Conservation (phyloP, 2,329 filamentous ascomycete species). For the Gyromitra esculenta region DNA sequence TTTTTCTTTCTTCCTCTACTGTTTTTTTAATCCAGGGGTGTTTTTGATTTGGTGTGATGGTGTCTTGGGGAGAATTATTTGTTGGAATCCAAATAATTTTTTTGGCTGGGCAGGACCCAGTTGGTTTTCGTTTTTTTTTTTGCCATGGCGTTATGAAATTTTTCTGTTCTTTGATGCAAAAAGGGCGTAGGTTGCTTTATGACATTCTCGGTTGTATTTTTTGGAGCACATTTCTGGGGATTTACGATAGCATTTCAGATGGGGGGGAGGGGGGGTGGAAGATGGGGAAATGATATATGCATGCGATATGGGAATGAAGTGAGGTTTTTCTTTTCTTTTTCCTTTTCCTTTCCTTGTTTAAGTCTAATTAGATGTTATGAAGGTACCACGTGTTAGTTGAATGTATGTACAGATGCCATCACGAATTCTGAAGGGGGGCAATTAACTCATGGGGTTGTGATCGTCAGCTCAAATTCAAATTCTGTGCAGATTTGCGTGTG, state of each 20-base stretch:
- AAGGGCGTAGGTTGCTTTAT: constrained; percentile 39
- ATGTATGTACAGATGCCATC: constrained; percentile 21
- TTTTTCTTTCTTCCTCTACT: not conserved
- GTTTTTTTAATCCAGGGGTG: constrained; percentile 22
- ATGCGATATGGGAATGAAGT: constrained; percentile 14
- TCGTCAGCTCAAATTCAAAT: not conserved
- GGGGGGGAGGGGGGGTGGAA: not conserved
- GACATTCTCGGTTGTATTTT: constrained; percentile 10
- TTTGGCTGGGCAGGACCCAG: constrained; percentile 32
- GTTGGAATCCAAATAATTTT: constrained; percentile 19
- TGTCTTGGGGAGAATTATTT: constrained; percentile 34
- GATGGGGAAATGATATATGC: constrained; percentile 32
- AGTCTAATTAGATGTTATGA: constrained; percentile 24
- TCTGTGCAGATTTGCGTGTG: not conserved
- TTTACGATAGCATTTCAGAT: constrained; percentile 28
- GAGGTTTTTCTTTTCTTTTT: constrained; percentile 24
- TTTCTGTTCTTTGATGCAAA: constrained; percentile 17
- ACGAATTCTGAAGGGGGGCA: constrained; percentile 8
- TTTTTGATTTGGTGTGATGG: constrained; percentile 12
- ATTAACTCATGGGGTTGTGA: not conserved
- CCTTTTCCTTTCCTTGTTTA: constrained; percentile 11
- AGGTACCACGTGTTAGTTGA: constrained; percentile 13
- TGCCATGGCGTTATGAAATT: constrained; percentile 38
- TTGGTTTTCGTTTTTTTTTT: not conserved
- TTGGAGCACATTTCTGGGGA: constrained; percentile 20